Conservation (phyloP, 257 asterid genomes). For the Fraxinus excelsior region DNA sequence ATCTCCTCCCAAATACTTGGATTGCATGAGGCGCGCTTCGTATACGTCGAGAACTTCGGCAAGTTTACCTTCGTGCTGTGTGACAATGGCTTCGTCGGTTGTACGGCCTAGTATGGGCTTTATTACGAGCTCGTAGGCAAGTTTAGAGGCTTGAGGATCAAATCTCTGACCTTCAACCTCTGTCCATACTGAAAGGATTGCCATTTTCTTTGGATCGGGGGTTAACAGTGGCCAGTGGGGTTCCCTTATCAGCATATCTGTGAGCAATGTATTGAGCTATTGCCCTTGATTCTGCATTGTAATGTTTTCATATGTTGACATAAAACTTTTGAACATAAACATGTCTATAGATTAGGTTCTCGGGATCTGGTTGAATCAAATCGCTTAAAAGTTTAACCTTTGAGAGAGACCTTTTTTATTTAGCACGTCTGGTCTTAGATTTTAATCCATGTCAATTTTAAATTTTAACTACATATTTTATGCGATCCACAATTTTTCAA, state of each 20-base stretch:
- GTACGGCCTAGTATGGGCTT: slow-evolving; percentile 49
- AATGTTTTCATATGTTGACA: neutral
- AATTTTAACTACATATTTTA: too few species aligned
- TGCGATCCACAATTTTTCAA: too few species aligned
- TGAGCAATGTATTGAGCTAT: slow-evolving; percentile 47
- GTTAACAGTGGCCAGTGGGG: slow-evolving; percentile 31
- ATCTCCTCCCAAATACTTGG: slow-evolving; percentile 67
- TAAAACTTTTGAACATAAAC: neutral
- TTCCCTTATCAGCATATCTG: slow-evolving; percentile 52
- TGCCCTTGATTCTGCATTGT: slow-evolving; percentile 72
- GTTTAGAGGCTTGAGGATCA: slow-evolving; percentile 40
- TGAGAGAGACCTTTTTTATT: too few species aligned
- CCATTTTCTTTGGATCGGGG: slow-evolving; percentile 50
- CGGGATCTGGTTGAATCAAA: too few species aligned
- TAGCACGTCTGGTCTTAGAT: too few species aligned
- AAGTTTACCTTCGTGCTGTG: slow-evolving; percentile 37
- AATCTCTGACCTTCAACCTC: slow-evolving; percentile 68
- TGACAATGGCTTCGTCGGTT: slow-evolving; percentile 39
- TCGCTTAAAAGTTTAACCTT: too few species aligned
- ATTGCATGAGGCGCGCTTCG: slow-evolving; percentile 44
- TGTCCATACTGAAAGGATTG: slow-evolving; percentile 39
- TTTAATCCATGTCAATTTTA: too few species aligned
- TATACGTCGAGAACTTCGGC: slow-evolving; percentile 62
- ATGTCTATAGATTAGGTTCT: neutral
- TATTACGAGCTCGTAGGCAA: slow-evolving; percentile 46